Conservation (phyloP, 2,329 filamentous ascomycete species). For the Dothiorella sarmentorum region DNA sequence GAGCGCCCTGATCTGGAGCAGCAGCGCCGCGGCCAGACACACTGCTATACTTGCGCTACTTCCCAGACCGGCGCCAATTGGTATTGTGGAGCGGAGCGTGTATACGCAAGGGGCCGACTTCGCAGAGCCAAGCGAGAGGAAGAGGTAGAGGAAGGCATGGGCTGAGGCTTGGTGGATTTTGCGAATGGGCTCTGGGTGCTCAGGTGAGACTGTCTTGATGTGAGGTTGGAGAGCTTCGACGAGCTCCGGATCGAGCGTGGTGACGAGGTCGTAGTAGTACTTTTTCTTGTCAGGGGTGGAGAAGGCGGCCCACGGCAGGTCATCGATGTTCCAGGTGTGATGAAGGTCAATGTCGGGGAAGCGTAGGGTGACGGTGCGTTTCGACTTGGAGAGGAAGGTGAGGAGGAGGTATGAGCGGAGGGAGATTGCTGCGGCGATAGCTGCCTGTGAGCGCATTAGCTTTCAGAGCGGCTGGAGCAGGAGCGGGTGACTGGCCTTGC, state of each 20-base stretch:
- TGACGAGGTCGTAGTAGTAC: slow-evolving; percentile 82
- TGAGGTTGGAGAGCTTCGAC: slow-evolving; percentile 77
- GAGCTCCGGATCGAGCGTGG: slow-evolving; percentile 77
- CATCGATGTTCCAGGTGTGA: slow-evolving; percentile 92
- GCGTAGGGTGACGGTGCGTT: slow-evolving; percentile 78
- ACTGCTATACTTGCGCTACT: slow-evolving; percentile 94
- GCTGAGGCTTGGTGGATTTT: slow-evolving; percentile 84
- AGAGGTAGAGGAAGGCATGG: slow-evolving; percentile 85
- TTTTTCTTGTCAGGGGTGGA: slow-evolving; percentile 82
- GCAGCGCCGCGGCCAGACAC: slow-evolving; percentile 77
- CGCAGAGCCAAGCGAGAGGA: slow-evolving; percentile 78
- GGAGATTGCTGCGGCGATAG: slow-evolving; percentile 92
- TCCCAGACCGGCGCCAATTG: slow-evolving; percentile 84
- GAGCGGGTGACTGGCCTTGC: slow-evolving; percentile 61
- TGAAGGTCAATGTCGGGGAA: slow-evolving; percentile 88
- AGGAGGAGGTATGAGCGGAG: slow-evolving; percentile 95
- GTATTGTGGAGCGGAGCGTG: slow-evolving; percentile 88
- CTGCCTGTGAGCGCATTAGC: slow-evolving; percentile 56
- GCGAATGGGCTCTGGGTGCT: slow-evolving; percentile 64
- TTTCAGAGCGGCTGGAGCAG: background rate
- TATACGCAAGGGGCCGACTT: slow-evolving; percentile 80
- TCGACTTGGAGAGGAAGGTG: slow-evolving; percentile 88
- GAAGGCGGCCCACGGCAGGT: slow-evolving; percentile 83
- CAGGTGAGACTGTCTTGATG: slow-evolving; percentile 65
- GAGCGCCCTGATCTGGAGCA: slow-evolving; percentile 83